Evolutionary conservation across 2,329 filamentous ascomycete genomes (phyloP).

Genomic region (Alternaria metachromatica): DNA sequence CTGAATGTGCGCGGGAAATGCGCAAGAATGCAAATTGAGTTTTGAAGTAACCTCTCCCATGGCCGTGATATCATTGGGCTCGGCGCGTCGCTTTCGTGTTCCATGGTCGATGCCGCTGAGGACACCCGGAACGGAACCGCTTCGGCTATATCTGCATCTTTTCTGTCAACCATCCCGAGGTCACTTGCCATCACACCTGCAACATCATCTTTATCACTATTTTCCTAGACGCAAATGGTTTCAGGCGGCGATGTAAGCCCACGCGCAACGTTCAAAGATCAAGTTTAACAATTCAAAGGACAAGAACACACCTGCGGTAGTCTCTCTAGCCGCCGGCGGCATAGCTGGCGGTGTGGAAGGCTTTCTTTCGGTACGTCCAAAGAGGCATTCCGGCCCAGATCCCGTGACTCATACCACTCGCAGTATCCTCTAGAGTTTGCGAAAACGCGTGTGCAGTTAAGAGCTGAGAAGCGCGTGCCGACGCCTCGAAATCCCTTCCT

Average conservation of each 20-base stretch:
- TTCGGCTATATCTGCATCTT: conserved; percentile 12
- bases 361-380: conserved; percentile 40
- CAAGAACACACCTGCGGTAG: conserved; percentile 46
- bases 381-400: neutral
- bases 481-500: conserved; percentile 64
- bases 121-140: conserved; percentile 6
- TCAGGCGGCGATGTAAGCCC: conserved; percentile 36
- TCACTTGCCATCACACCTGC: conserved; percentile 11
- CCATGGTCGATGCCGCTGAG: neutral
- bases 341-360: conserved; percentile 50
- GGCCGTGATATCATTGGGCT: neutral
- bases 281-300: conserved; percentile 28
- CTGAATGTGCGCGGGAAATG: neutral
- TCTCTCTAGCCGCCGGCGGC: conserved; percentile 48
- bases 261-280: neutral
- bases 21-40: neutral
- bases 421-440: conserved; percentile 71
- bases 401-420: conserved; percentile 12
- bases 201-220: conserved; percentile 16
- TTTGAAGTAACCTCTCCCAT: neutral
- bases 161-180: conserved; percentile 3
- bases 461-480: conserved; percentile 51
- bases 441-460: conserved; percentile 69
- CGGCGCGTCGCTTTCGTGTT: conserved; percentile 1
- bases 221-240: conserved; percentile 32